phyloP scores from a whole-genome alignment of 768 basidiomycete genomes.

The Boletus subparvulus region DNA sequence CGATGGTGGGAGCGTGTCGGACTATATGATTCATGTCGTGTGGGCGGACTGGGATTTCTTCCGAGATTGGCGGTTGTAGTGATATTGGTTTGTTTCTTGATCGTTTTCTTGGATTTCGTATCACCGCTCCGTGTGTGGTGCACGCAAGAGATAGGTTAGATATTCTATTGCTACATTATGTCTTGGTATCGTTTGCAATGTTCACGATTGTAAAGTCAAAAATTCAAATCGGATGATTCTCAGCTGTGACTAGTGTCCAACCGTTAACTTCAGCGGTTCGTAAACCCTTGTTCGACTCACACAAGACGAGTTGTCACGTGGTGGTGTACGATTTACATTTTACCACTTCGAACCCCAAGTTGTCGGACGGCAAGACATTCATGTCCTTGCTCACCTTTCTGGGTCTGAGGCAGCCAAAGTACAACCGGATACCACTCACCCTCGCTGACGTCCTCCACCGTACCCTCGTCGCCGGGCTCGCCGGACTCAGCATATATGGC shows the following conservation, averaged over 20 bases:
- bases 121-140: constrained; percentile 1
- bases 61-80: constrained; percentile 63
- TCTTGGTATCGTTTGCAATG: neutral
- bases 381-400: constrained; percentile 32
- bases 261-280: too few species aligned
- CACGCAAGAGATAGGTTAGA: constrained; percentile 1
- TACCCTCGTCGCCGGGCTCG: constrained; percentile 31
- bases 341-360: neutral
- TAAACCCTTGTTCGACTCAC: too few species aligned
- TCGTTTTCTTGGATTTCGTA: neutral
- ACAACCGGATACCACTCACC: constrained; percentile 24
- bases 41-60: constrained; percentile 67
- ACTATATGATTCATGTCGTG: constrained; percentile 80
- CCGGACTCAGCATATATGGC: constrained; percentile 29
- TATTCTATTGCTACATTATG: constrained; percentile 22
- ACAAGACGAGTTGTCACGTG: constrained; percentile 8
- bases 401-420: constrained; percentile 24
- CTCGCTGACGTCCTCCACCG: constrained; percentile 32
- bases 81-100: neutral
- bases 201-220: neutral
- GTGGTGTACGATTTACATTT: neutral
- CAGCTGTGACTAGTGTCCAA: too few species aligned
- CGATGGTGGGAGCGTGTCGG: constrained; percentile 73
- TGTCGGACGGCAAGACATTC: neutral
- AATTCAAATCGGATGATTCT: too few species aligned